Evolutionary conservation across 2,329 filamentous ascomycete species (phyloP).

Genomic region (Diplodia scrobiculata): DNA sequence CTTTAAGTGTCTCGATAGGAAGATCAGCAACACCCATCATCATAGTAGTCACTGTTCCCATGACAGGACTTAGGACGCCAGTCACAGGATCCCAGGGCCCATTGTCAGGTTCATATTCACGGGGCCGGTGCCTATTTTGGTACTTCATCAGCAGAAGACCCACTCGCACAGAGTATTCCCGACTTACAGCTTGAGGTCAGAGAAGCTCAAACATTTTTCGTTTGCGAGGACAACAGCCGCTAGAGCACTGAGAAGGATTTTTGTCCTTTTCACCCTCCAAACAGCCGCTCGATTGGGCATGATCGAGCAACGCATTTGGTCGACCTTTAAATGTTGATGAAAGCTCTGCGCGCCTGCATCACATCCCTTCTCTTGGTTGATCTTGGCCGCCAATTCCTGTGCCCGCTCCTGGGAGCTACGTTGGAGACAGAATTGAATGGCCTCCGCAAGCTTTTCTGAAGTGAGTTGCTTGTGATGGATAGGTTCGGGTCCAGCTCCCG

Average conservation of each 20-base stretch:
- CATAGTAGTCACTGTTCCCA: constrained; percentile 81
- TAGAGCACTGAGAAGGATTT: constrained; percentile 42
- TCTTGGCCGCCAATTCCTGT: constrained; percentile 43
- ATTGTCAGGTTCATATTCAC: constrained; percentile 46
- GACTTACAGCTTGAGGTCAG: constrained; percentile 45
- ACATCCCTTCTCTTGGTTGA: constrained; percentile 43
- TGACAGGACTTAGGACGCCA: constrained; percentile 68
- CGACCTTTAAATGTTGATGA: constrained; percentile 45
- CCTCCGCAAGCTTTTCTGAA: constrained; percentile 43
- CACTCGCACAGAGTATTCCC: constrained; percentile 13
- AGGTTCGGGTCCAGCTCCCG: constrained; percentile 47
- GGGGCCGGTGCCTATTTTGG: constrained; percentile 39
- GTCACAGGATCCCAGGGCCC: constrained; percentile 47
- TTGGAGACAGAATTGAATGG: constrained; percentile 45
- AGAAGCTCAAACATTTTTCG: constrained; percentile 42
- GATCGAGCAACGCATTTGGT: constrained; percentile 43
- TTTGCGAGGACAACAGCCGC: constrained; percentile 45
- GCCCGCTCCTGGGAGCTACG: constrained; percentile 44
- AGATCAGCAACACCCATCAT: constrained; percentile 80
- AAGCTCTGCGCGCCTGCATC: constrained; percentile 45
- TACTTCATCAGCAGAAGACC: constrained; percentile 8
- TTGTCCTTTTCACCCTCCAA: constrained; percentile 46
- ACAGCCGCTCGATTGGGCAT: constrained; percentile 41
- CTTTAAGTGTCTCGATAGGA: constrained; percentile 57
- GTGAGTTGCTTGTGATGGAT: constrained; percentile 46